phyloP scores from a whole-genome alignment of 2,329 filamentous ascomycete genomes.

The Lachnellula willkommii region DNA sequence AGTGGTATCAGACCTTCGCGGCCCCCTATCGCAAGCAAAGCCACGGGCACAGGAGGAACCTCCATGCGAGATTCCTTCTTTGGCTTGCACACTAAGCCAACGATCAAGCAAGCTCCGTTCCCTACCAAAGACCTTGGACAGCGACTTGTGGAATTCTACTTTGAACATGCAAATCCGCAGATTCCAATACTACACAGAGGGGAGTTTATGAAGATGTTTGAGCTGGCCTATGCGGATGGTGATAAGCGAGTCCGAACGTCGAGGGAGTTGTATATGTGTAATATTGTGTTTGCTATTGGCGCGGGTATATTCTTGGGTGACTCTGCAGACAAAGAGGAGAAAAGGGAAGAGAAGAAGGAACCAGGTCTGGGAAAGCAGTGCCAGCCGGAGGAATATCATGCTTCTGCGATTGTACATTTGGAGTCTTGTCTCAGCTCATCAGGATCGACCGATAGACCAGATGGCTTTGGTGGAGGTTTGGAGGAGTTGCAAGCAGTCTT shows the following conservation, averaged over 20 bases:
- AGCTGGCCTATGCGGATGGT: slow-evolving; percentile 67
- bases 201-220: slow-evolving; percentile 85
- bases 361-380: slow-evolving; percentile 41
- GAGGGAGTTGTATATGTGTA: slow-evolving; percentile 85
- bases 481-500: slow-evolving; percentile 93
- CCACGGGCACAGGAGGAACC: slow-evolving; percentile 50
- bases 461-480: slow-evolving; percentile 75
- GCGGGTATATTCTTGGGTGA: slow-evolving; percentile 83
- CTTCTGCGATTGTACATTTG: slow-evolving; percentile 85
- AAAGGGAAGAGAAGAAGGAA: slow-evolving; percentile 27
- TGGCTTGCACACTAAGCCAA: slow-evolving; percentile 85
- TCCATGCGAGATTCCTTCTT: slow-evolving; percentile 96
- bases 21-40: slow-evolving; percentile 38
- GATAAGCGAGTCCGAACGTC: slow-evolving; percentile 62
- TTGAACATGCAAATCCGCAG: slow-evolving; percentile 93
- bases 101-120: slow-evolving; percentile 78
- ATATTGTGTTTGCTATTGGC: slow-evolving; percentile 96
- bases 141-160: slow-evolving; percentile 76
- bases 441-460: slow-evolving; percentile 46
- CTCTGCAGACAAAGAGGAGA: slow-evolving; percentile 31
- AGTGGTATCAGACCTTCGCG: slow-evolving; percentile 56
- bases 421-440: slow-evolving; percentile 68
- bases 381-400: slow-evolving; percentile 93
- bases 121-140: slow-evolving; percentile 70
- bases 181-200: slow-evolving; percentile 85